phyloP scores from a whole-genome alignment of 1,139 yeast genomes.

The Nakaseomyces kungkrabaensis region DNA sequence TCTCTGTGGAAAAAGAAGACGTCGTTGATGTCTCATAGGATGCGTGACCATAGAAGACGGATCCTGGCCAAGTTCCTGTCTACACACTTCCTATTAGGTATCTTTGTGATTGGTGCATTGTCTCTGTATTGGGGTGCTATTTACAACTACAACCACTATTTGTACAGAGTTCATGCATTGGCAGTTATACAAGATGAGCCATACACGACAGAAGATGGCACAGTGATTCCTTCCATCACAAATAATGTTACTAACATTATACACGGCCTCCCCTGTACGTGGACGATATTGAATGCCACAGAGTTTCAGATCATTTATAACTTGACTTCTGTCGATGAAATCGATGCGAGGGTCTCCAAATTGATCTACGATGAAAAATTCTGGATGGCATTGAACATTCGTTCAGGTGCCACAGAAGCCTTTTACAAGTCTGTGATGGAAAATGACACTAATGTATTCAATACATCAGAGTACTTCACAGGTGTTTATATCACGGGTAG shows the following conservation, averaged over 20 bases:
- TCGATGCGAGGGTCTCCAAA: constrained; percentile 32
- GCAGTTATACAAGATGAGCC: constrained; percentile 12
- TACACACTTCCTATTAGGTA: constrained; percentile 7
- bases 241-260: constrained; percentile 11
- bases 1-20: constrained; percentile 1
- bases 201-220: neutral
- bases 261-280: constrained; percentile 14
- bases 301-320: constrained; percentile 26
- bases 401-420: constrained; percentile 36
- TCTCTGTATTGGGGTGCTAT: constrained; percentile 11
- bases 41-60: constrained; percentile 8
- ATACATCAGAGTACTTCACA: constrained; percentile 23
- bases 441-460: constrained; percentile 17
- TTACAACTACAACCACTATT: constrained; percentile 7
- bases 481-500: constrained; percentile 43
- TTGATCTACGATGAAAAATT: constrained; percentile 40
- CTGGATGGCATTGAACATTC: constrained; percentile 46
- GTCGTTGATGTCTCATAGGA: constrained; percentile 8
- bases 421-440: constrained; percentile 32
- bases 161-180: constrained; percentile 8
- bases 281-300: constrained; percentile 25
- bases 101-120: constrained; percentile 9
- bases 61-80: constrained; percentile 8
- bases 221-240: constrained; percentile 2
- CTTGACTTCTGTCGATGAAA: constrained; percentile 32